A percentile compares a stretch with the other conserved stretches of the same genome.
phyloP scores from a whole-genome alignment of 2,329 filamentous ascomycete genomes.

The Pseudogymnoascus sp. region DNA sequence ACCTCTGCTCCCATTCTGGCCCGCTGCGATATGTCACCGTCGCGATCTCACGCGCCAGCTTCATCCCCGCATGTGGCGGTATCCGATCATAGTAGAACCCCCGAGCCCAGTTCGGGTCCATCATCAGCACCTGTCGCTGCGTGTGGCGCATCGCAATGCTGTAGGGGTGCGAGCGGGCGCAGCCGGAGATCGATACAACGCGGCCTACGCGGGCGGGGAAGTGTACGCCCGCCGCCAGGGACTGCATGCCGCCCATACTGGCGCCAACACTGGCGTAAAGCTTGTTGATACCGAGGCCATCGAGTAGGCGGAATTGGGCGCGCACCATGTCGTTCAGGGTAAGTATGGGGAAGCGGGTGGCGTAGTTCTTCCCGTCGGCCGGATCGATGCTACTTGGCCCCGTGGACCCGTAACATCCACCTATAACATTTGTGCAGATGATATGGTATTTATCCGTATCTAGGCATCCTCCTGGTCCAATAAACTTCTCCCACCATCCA shows the following conservation, averaged over 20 bases:
- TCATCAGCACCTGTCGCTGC: constrained; percentile 96
- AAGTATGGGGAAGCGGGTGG: constrained; percentile 88
- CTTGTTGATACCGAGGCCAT: constrained; percentile 66
- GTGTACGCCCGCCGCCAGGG: constrained; percentile 74
- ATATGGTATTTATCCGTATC: constrained; percentile 90
- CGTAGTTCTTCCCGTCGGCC: constrained; percentile 79
- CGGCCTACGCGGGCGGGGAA: constrained; percentile 76
- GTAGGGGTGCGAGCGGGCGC: constrained; percentile 90
- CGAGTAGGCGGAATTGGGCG: constrained; percentile 84
- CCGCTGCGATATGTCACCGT: constrained; percentile 96
- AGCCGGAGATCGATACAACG: constrained; percentile 85
- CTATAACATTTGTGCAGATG: constrained; percentile 94
- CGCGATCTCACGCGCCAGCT: constrained; percentile 92
- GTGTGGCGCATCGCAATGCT: constrained; percentile 98
- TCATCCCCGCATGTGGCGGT: constrained; percentile 94
- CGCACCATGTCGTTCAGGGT: constrained; percentile 98
- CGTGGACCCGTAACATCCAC: constrained; percentile 92
- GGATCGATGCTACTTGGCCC: constrained; percentile 85
- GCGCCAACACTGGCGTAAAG: constrained; percentile 90
- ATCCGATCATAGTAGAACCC: constrained; percentile 88
- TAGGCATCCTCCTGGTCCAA: constrained; percentile 75
- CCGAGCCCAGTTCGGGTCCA: constrained; percentile 94
- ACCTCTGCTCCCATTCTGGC: constrained; percentile 94
- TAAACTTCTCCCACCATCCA: constrained; percentile 99
- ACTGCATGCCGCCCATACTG: constrained; percentile 99